phyloP scores from a whole-genome alignment of 2,329 filamentous ascomycete species.

The Sporothrix humicola region DNA sequence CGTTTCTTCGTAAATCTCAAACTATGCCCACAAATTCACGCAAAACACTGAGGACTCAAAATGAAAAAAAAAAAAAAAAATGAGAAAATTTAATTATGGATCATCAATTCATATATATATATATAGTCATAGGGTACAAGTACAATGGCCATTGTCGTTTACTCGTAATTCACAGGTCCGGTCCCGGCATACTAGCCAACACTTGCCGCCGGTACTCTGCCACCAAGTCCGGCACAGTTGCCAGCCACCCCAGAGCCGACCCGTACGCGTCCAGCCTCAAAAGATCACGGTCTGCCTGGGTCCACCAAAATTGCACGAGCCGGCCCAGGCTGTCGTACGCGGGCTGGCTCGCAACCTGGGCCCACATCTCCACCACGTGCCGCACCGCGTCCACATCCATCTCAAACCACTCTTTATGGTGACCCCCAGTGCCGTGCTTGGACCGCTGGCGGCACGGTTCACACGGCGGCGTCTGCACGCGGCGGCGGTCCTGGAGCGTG shows the following conservation, averaged over 20 bases:
- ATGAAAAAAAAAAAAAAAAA: not conserved
- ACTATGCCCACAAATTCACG: not conserved
- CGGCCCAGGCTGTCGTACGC: conserved; percentile 8
- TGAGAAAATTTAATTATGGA: not conserved
- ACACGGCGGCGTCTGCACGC: conserved; percentile 12
- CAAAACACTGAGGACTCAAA: not conserved
- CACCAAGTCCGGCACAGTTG: not conserved
- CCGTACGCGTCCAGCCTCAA: conserved; percentile 16
- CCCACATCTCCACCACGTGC: conserved; percentile 12
- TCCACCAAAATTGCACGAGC: conserved; percentile 1
- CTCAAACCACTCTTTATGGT: conserved; percentile 18
- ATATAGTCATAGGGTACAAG: not conserved
- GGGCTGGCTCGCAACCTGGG: conserved; percentile 15
- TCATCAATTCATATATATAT: not conserved
- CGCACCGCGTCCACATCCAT: conserved; percentile 14
- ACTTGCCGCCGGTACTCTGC: conserved; percentile 8
- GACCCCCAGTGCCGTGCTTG: not conserved
- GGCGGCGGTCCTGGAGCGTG: conserved; percentile 8
- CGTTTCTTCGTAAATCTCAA: not conserved
- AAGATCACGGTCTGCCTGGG: conserved; percentile 2
- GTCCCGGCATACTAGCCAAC: not conserved
- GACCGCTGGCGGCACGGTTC: conserved; percentile 7
- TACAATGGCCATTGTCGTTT: not conserved
- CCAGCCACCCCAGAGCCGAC: conserved; percentile 2
- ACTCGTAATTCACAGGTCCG: conserved; percentile 6